These are phyloP conservation scores for Talaromyces sp. DNA, from an alignment of 2,329 filamentous ascomycete species.

Conservation along the genomic window DNA sequence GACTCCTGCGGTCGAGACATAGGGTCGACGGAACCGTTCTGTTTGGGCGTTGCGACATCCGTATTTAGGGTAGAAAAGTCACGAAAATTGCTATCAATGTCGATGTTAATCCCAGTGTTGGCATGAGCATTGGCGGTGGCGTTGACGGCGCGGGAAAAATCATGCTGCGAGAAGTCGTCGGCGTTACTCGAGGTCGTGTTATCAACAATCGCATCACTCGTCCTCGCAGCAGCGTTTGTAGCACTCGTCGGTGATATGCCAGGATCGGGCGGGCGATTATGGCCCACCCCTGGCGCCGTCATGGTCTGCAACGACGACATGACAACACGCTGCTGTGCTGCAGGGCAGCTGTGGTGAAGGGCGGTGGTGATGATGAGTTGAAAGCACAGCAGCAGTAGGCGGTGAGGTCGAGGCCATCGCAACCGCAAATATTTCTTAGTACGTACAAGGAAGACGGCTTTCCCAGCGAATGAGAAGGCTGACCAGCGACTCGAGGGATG, in stretches of 20 bases:
- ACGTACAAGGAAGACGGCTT: neutral
- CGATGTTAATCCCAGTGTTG: neutral
- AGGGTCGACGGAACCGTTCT: conserved; percentile 1
- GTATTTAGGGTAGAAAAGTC: neutral
- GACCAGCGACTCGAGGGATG: neutral
- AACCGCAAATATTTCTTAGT: conserved; percentile 18
- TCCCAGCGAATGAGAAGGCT: conserved; percentile 8
- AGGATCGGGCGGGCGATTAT: conserved; percentile 41
- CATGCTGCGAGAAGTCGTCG: neutral
- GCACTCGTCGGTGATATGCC: conserved; percentile 20
- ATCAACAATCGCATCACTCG: conserved; percentile 17
- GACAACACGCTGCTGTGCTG: conserved; percentile 33
- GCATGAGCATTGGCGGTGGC: neutral
- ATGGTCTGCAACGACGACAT: conserved; percentile 48
- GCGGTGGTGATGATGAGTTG: conserved; percentile 12
- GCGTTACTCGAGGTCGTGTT: neutral
- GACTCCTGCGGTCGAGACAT: neutral
- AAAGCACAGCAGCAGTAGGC: conserved; percentile 25
- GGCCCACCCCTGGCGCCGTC: conserved; percentile 47
- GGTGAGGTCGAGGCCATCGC: conserved; percentile 22
- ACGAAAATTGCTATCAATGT: neutral
- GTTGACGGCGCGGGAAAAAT: neutral
- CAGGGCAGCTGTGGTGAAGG: conserved; percentile 15
- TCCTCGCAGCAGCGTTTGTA: conserved; percentile 21
- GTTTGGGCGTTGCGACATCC: conserved; percentile 5